phyloP scores from a whole-genome alignment of 495 filamentous ascomycete genomes.

The Penicillium soppii region DNA sequence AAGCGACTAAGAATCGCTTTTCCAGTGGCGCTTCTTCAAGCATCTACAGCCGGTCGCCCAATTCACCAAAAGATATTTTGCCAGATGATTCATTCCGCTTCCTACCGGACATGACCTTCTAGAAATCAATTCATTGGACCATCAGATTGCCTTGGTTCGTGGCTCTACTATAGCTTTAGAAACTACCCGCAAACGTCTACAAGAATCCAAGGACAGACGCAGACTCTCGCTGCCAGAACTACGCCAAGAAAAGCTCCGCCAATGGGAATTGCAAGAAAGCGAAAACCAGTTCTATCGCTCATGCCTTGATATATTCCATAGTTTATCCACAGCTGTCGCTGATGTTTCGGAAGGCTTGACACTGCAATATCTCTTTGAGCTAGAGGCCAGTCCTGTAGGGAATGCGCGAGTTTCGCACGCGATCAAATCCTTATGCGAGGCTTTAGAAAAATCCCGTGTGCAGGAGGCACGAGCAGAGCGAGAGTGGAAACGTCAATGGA shows the following conservation, averaged over 20 bases:
- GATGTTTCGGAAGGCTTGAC: background rate
- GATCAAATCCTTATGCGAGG: background rate
- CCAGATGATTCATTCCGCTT: background rate
- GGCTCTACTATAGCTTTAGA: constrained; percentile 14
- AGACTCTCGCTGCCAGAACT: constrained; percentile 1
- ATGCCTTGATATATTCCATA: constrained; percentile 1
- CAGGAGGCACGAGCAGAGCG: background rate
- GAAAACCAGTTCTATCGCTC: constrained; percentile 15
- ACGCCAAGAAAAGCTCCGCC: constrained; percentile 2
- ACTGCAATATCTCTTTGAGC: constrained; percentile 3
- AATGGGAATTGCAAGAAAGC: constrained; percentile 4
- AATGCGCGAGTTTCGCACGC: background rate
- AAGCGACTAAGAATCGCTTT: too few relatives aligned
- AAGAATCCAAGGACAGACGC: background rate
- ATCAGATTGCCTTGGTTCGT: constrained; percentile 5
- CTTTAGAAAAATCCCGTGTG: background rate
- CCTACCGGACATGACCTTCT: constrained; percentile 1
- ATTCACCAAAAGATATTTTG: background rate
- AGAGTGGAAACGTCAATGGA: constrained; percentile 2
- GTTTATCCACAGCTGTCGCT: background rate
- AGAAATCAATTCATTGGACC: constrained; percentile 10
- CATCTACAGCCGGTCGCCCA: constrained; percentile 9
- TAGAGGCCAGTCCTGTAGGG: background rate
- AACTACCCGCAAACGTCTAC: constrained; percentile 8
- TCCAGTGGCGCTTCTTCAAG: background rate